Conservation (phyloP, 768 basidiomycete genomes). For the Agaricus blazei region DNA sequence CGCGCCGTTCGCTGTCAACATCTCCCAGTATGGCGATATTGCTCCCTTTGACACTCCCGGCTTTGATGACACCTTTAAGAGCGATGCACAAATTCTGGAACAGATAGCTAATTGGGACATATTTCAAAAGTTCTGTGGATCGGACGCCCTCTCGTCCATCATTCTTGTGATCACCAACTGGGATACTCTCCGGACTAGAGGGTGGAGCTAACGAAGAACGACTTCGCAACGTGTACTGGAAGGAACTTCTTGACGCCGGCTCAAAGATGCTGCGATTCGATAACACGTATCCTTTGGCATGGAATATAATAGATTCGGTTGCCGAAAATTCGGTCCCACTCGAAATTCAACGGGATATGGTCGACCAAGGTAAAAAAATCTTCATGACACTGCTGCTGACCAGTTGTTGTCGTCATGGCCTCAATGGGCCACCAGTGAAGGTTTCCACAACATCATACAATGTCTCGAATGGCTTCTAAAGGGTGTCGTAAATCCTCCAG, state of each 20-base stretch:
- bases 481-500: background rate
- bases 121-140: slow-evolving; percentile 10
- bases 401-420: slow-evolving; percentile 6
- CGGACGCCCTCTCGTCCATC: background rate
- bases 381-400: slow-evolving; percentile 11
- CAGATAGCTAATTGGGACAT: slow-evolving; percentile 5
- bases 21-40: background rate
- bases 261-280: slow-evolving; percentile 5
- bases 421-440: background rate
- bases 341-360: slow-evolving; percentile 13
- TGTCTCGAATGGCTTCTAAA: background rate
- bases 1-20: background rate
- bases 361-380: slow-evolving; percentile 9
- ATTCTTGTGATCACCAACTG: slow-evolving; percentile 10
- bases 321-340: background rate
- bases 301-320: slow-evolving; percentile 9
- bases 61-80: slow-evolving; percentile 12
- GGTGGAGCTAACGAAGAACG: background rate
- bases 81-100: slow-evolving; percentile 9
- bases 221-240: slow-evolving; percentile 1
- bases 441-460: background rate
- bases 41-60: slow-evolving; percentile 13
- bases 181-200: background rate
- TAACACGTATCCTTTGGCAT: slow-evolving; percentile 2
- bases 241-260: background rate